Base-by-base conservation (phyloP, 208 protist genomes). In the Acanthamoeba divionensis region DNA sequence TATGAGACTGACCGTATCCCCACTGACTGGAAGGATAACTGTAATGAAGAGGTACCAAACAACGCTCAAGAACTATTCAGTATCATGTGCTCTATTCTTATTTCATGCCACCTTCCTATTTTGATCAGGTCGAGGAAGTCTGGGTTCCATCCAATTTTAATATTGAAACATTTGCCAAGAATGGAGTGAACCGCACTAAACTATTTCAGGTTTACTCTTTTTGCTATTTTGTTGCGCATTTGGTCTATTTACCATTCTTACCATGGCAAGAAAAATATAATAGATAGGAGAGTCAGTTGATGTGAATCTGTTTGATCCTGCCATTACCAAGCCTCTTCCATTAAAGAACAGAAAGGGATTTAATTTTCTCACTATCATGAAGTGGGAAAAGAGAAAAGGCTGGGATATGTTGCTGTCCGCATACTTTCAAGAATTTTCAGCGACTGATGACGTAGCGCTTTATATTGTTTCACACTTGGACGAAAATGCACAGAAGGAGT, bases 371-470 rank as follows among this genome's bases (percentile, higher is more conserved):
- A 63, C 60, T 41, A 79, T 93, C 15, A 86, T 91, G 83, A 94
- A 94, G 86, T 94, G 92, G 92, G 92, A 94, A 79, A n/a, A 50
- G 41, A 57, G 92, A 15, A 94, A 94, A 52, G 92, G 91, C 0
- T 94, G 90, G 91, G 54, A 90, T n/a, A 6, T 90, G 21, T 69
- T 94, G 15, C 38, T 94, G 9, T 31, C 36, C 18, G 91, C 88
- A 57, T 93, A 89, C 69, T 57, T 85, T 15, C 60, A 92, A 7
- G 91, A 88, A 13, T 93, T 93, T 45, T 31, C 31, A 21, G 45
- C 15, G 36, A 26, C 69, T 4, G 48, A 92, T 29, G 67, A 80
- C 65, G 89, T 93, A 36, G 45, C 86, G 0, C 45, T 93, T 21
- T 48, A 90, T 54, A 91, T 92, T 26, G 6, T 66, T 33, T 33